Evolutionary conservation across 2,329 filamentous ascomycete species (phyloP).

Genomic region (Fusarium udum): DNA sequence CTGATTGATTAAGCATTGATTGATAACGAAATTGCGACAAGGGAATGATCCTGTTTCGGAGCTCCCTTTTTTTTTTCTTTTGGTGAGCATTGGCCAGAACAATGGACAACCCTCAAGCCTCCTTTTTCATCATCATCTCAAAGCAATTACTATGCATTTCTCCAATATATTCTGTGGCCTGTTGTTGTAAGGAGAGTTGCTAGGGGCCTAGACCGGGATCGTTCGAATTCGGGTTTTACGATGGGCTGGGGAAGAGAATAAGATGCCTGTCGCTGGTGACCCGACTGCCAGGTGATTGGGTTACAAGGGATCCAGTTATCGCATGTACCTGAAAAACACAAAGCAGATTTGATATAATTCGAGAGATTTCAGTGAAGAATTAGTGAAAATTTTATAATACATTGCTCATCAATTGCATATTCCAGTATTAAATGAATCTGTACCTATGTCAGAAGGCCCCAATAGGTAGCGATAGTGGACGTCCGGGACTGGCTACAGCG

Average conservation of each 20-base stretch:
- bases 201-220: background rate
- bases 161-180: background rate
- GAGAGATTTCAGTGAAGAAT: background rate
- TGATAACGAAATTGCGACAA: conserved; percentile 32
- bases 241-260: conserved; percentile 12
- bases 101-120: background rate
- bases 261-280: background rate
- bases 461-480: background rate
- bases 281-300: conserved; percentile 8
- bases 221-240: conserved; percentile 27
- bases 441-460: background rate
- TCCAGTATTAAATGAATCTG: background rate
- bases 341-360: background rate
- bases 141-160: conserved; percentile 12
- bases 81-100: background rate
- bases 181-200: background rate
- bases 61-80: background rate
- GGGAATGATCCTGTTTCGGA: conserved; percentile 16
- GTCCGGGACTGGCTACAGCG: background rate
- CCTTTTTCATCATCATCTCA: conserved; percentile 15
- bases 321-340: background rate
- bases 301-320: conserved; percentile 1
- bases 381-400: background rate
- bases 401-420: background rate
- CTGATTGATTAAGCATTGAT: conserved; percentile 34